Base-by-base conservation (phyloP, 345 rosid species). In the Linum usitatissimum region DNA sequence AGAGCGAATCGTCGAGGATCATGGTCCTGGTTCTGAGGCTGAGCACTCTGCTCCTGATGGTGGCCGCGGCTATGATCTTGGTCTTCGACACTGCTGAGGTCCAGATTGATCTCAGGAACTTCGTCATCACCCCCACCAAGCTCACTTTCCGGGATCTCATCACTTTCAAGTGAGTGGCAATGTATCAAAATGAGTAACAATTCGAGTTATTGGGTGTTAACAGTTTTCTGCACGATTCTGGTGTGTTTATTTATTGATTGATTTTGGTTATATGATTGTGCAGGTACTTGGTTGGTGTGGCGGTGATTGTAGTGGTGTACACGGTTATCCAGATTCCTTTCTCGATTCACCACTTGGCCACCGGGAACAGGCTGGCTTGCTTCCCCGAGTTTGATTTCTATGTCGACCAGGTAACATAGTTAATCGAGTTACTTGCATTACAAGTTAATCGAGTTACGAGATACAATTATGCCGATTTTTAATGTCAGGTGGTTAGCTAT, bases 371-470 rank as follows among this genome's bases (percentile, higher is more conserved):
- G 61, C 19, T 75, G 69, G 54, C 65, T 19, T 53, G 34, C 65
- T 54, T 66, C 63, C 71, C 68, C 5, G 75, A 69, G 18, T 59
- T 72, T 8, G 79, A 78, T 60, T 75, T 78, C 51, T 75, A 72
- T 14, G 75, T 61, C 0, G 77, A 78, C 66, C 64, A 70, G 79
- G 75, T 72, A 10, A 34, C 28, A 23, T 23, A 23, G 2, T 34
- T 34, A 34, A 34, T 34, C 38, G 38, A 23, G 28, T 23, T 23
- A 23, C 28, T 23, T 23, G 28, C 28, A 23, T 23, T 23, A 23
- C 28, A 23, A 23, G 28, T 34, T 34, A 34, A 34, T 34, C 38
- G 38, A 23, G 28, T 23, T 23, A 23, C 2, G 2, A 23, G 28
- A 23, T 23, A 23, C 2, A 23, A 23, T 23, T 23, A 23, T 23